Conservation (phyloP, 2,329 filamentous ascomycete genomes). For the Calonectria naviculata region DNA sequence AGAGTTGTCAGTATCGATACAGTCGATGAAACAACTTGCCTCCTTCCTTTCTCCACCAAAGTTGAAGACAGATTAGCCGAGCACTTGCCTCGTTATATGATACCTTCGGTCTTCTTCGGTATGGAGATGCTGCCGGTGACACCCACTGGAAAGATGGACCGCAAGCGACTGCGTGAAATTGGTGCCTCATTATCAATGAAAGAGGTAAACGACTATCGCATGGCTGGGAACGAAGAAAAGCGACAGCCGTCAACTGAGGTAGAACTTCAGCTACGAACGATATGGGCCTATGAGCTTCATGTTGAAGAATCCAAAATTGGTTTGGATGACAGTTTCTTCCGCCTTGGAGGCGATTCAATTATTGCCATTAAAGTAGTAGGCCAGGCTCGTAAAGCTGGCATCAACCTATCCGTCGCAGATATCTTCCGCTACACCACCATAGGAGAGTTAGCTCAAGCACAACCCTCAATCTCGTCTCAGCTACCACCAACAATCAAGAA, state of each 20-base stretch:
- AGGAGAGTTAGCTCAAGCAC: too few species aligned
- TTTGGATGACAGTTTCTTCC: constrained; percentile 60
- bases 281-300: constrained; percentile 52
- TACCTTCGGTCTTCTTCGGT: constrained; percentile 26
- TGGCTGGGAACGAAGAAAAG: background rate
- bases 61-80: constrained; percentile 7
- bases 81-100: constrained; percentile 31
- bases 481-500: background rate
- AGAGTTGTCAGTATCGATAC: background rate
- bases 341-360: constrained; percentile 62
- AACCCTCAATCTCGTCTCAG: background rate
- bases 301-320: constrained; percentile 48
- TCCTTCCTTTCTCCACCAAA: background rate
- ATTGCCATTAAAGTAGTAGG: constrained; percentile 58
- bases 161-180: constrained; percentile 18
- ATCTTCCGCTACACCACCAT: constrained; percentile 13
- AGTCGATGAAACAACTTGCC: background rate
- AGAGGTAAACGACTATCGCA: constrained; percentile 51
- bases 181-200: constrained; percentile 17
- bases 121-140: constrained; percentile 25
- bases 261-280: constrained; percentile 40
- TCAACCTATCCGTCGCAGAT: constrained; percentile 21
- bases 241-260: constrained; percentile 12
- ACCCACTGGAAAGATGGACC: constrained; percentile 26
- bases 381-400: constrained; percentile 14